Percentiles rank a stretch among this genome's conserved stretches.
Evolutionary conservation across 345 rosid species (phyloP).

Genomic region (Euphorbia lathyris): DNA sequence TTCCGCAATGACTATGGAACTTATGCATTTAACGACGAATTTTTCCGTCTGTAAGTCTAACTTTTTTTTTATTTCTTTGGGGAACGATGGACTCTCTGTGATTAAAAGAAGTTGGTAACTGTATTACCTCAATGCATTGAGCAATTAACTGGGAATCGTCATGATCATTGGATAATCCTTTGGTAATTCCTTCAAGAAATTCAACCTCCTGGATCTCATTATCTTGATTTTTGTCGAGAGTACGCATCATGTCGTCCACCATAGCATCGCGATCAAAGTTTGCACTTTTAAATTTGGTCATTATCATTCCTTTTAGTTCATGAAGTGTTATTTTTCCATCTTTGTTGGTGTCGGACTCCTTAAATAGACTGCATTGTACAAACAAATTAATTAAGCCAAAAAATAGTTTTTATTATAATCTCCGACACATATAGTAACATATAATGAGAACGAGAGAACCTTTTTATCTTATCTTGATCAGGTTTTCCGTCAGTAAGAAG

Average conservation of each 20-base stretch:
- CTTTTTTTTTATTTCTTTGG: too few species aligned
- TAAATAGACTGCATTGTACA: conserved; percentile 27
- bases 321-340: conserved; percentile 20
- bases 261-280: conserved; percentile 26
- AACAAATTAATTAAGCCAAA: neutral
- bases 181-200: conserved; percentile 23
- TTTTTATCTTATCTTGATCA: conserved; percentile 5
- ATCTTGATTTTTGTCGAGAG: conserved; percentile 27
- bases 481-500: conserved; percentile 19
- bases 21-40: too few species aligned
- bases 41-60: too few species aligned
- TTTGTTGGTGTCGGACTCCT: conserved; percentile 26
- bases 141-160: conserved; percentile 3
- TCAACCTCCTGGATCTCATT: conserved; percentile 25
- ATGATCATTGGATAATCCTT: conserved; percentile 18
- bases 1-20: too few species aligned
- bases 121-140: conserved; percentile 14
- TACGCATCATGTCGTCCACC: conserved; percentile 21
- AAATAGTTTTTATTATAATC: too few species aligned
- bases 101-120: too few species aligned
- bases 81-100: too few species aligned
- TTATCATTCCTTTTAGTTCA: conserved; percentile 27
- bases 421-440: too few species aligned
- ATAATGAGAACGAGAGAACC: conserved; percentile 3
- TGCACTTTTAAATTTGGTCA: conserved; percentile 23